A percentile compares a stretch with the other conserved stretches of the same genome.
Evolutionary conservation across 1,284 basidiomycete species (phyloP).

Genomic region (Trametes hirsuta): DNA sequence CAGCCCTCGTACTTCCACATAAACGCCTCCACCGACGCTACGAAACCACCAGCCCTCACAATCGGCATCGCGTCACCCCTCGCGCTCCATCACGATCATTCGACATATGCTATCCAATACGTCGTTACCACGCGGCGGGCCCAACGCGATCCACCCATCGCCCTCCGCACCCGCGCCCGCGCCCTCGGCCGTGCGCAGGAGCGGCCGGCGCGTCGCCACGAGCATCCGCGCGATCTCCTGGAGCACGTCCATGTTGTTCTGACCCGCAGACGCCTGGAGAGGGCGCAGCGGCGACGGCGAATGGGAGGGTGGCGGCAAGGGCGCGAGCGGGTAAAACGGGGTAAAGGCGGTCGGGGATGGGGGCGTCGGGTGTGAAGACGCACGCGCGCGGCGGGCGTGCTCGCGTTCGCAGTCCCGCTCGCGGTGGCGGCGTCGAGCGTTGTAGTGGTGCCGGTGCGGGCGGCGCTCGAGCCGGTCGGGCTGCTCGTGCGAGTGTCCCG

Average conservation of each 20-base stretch:
- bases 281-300: conserved; percentile 6
- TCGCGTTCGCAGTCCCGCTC: conserved; percentile 13
- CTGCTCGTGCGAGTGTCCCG: neutral
- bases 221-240: conserved; percentile 20
- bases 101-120: neutral
- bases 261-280: neutral
- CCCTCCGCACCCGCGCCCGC: neutral
- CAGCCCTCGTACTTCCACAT: no score
- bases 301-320: neutral
- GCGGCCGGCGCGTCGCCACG: conserved; percentile 2
- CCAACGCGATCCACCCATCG: neutral
- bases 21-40: no score
- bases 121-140: neutral
- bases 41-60: no score
- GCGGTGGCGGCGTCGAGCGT: conserved; percentile 1
- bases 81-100: neutral
- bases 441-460: conserved; percentile 3
- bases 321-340: neutral
- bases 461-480: conserved; percentile 10
- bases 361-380: neutral
- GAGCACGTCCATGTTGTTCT: conserved; percentile 10
- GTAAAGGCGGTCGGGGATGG: neutral
- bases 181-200: neutral
- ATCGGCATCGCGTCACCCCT: neutral
- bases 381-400: conserved; percentile 1